Base-by-base conservation (phyloP, 106 monocot species). In the Platanthera guangdongensis region DNA sequence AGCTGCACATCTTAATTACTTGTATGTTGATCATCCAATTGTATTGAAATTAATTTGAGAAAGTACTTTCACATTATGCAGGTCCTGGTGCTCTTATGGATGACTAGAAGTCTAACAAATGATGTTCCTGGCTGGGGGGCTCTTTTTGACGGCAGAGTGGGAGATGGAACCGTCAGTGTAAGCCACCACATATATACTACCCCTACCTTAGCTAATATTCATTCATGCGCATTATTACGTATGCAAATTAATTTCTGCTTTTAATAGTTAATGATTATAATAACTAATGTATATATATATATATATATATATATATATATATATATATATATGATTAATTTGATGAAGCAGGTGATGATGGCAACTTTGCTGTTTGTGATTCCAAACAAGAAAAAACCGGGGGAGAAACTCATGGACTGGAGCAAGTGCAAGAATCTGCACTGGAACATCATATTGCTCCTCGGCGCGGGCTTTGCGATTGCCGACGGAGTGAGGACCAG, bases 331-430 rank as follows among this genome's bases (percentile, higher is more conserved):
- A 25, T 25, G 25, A 25, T 25, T 25, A 25, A 39, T 7, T 32
- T 68, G 30, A 4, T 47, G 25, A 50, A 74, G 19, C 82, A 99
- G 97, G 84, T 99, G 76, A 83, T 99, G 92, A 91, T 94, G 92
- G 94, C 97, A 13, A 99, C 92, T 4, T 22, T 99, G 21, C 76
- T 99, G 30, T 99, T 99, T 84, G 79, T 99, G 65, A 92, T 99
- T 28, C 97, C 97, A 64, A 99, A 76, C 90, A 83, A 71, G 76
- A 88, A 85, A 64, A 84, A 85, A 14, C 68, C 81, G 18, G 97
- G 97, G 0, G 97, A 99, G 80, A 99, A 92, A 75, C 86, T 99
- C 14, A 94, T 99, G 94, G 94, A 99, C 82, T 99, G 94, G 97
- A 87, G 79, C 83, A 92, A 92, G 50, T 99, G 97, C 94, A 92